Percentiles rank a stretch among this genome's conserved stretches.
Conservation (phyloP, 768 basidiomycete species). For the Kwoniella dejecticola region DNA sequence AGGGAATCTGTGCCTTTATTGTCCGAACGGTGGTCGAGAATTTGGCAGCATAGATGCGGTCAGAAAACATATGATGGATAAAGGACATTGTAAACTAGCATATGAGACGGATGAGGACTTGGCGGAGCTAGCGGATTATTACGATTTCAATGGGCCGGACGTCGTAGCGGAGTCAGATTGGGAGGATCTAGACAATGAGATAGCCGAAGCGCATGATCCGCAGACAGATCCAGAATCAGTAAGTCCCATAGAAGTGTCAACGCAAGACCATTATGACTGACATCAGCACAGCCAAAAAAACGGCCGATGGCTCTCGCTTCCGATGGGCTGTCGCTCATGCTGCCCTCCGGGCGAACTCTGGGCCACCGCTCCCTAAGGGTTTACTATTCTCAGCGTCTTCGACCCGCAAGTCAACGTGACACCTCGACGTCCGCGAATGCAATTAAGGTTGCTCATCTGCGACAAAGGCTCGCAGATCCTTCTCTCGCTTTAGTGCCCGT, state of each 20-base stretch:
- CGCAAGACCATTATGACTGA: background rate
- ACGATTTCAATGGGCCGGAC: constrained; percentile 86
- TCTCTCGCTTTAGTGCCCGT: constrained; percentile 80
- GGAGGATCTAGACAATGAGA: constrained; percentile 49
- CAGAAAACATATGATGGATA: constrained; percentile 93
- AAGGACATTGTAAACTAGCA: constrained; percentile 89
- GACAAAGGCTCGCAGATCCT: constrained; percentile 75
- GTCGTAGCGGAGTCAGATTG: constrained; percentile 53
- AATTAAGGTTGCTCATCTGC: constrained; percentile 76
- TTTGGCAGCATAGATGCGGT: constrained; percentile 84
- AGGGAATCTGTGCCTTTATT: constrained; percentile 90
- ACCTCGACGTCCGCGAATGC: constrained; percentile 58
- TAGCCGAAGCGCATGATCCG: constrained; percentile 41
- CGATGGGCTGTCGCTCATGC: constrained; percentile 64
- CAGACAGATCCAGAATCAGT: constrained; percentile 35
- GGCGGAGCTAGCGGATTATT: constrained; percentile 86
- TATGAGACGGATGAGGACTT: constrained; percentile 79
- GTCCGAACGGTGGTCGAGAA: constrained; percentile 73
- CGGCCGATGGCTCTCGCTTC: constrained; percentile 76
- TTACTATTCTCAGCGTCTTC: constrained; percentile 82
- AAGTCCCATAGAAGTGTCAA: background rate
- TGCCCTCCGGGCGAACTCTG: constrained; percentile 88
- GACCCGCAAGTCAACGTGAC: constrained; percentile 38
- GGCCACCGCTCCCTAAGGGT: constrained; percentile 84
- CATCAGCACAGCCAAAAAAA: constrained; percentile 25